These are phyloP conservation scores for Amanita thiersii DNA, from an alignment of 768 basidiomycete species.

Conservation along the genomic window DNA sequence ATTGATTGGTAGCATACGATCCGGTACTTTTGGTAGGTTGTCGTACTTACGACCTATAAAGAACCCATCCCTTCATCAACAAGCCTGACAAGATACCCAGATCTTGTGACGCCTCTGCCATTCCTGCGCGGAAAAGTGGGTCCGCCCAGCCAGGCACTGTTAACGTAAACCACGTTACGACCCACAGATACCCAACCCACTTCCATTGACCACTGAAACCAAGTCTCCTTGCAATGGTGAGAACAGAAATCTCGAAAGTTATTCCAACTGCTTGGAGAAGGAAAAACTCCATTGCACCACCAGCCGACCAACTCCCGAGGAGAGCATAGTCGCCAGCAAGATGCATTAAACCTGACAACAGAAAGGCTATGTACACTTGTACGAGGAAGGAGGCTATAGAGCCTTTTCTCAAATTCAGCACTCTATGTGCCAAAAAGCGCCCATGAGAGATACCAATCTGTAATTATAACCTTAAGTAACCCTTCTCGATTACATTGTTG, in stretches of 20 bases:
- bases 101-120: conserved; percentile 1
- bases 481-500: background rate
- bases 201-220: conserved; percentile 10
- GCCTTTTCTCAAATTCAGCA: conserved; percentile 9
- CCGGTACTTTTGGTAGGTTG: conserved; percentile 1
- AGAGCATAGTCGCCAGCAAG: conserved; percentile 24
- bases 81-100: background rate
- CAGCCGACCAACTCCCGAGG: conserved; percentile 8
- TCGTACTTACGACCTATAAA: conserved; percentile 1
- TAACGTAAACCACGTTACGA: conserved; percentile 18
- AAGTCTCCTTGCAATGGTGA: conserved; percentile 12
- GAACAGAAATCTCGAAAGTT: conserved; percentile 22
- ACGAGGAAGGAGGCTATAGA: conserved; percentile 11
- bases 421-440: conserved; percentile 6
- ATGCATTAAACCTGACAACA: conserved; percentile 24
- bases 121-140: conserved; percentile 11
- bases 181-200: conserved; percentile 19
- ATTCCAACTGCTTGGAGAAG: conserved; percentile 24
- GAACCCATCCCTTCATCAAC: conserved; percentile 5
- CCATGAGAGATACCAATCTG: conserved; percentile 8
- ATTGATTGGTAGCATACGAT: background rate
- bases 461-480: background rate
- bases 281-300: conserved; percentile 18
- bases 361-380: conserved; percentile 19
- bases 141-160: conserved; percentile 16